A percentile compares a stretch with the other conserved stretches of the same genome.
Conservation (phyloP, 805 yeast genomes). For the Candida palmyrensis region DNA sequence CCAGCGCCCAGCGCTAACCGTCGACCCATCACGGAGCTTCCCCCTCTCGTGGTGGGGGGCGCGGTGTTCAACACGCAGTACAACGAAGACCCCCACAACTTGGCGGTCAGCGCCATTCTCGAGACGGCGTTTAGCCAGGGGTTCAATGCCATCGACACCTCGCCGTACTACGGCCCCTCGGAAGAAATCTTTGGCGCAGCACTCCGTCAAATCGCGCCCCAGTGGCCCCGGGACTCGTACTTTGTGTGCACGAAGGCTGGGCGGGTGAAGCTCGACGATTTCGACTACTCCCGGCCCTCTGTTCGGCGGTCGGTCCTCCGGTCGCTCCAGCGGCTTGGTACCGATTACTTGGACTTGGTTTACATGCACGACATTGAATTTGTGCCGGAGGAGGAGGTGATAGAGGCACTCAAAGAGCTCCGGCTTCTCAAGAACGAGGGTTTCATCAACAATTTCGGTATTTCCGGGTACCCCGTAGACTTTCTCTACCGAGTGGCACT, state of each 20-base stretch:
- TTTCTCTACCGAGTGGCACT: slow-evolving; percentile 52
- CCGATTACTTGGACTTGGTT: slow-evolving; percentile 72
- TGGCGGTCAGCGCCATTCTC: slow-evolving; percentile 58
- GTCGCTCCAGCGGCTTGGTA: slow-evolving; percentile 60
- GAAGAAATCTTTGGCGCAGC: slow-evolving; percentile 73
- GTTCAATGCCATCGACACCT: slow-evolving; percentile 76
- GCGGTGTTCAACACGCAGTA: slow-evolving; percentile 84
- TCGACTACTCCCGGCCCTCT: slow-evolving; percentile 64
- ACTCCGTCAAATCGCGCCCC: slow-evolving; percentile 23
- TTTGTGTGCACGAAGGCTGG: slow-evolving; percentile 86
- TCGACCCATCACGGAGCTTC: slow-evolving; percentile 30
- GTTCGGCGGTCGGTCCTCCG: slow-evolving; percentile 61
- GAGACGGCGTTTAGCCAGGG: slow-evolving; percentile 61
- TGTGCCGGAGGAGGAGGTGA: slow-evolving; percentile 47
- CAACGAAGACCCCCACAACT: slow-evolving; percentile 56
- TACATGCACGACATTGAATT: slow-evolving; percentile 90
- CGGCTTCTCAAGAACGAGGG: slow-evolving; percentile 60
- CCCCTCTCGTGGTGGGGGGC: slow-evolving; percentile 76
- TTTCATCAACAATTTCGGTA: slow-evolving; percentile 58
- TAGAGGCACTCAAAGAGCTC: slow-evolving; percentile 61
- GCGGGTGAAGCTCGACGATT: slow-evolving; percentile 58
- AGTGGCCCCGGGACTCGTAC: slow-evolving; percentile 55
- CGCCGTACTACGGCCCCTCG: slow-evolving; percentile 91
- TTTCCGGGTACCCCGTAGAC: slow-evolving; percentile 84
- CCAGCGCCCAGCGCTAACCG: too few relatives aligned